Base-by-base conservation (phyloP, 768 basidiomycete genomes). In the Trametes villosa region DNA sequence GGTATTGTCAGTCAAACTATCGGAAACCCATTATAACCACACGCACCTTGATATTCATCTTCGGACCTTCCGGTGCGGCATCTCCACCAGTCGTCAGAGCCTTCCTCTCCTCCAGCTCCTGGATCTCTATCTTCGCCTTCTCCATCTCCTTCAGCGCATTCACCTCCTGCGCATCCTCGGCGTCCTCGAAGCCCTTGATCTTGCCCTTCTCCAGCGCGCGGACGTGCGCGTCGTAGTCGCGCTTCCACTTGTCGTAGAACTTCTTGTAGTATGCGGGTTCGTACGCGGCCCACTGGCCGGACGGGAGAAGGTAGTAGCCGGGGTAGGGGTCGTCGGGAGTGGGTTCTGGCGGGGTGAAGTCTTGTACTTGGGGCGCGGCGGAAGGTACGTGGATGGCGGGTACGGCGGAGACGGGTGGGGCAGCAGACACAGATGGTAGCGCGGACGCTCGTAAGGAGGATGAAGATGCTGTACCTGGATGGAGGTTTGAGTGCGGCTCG, bases 271-370 rank as follows among this genome's bases (percentile, higher is more conserved):
- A 91, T 33, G 70, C 79, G 0, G 83, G 73, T 52, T 94, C 91
- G 68, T 94, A 81, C 0, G 86, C 84, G 26, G 84, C 88, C 86
- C 92, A 96, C 33, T 81, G 73, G 18, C 93, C 93, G 8, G 90
- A 88, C 0, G 93, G 91, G 20, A 89, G 80, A 54, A 88, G 86
- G 66, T 94, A 94, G 76, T 94, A 95, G 7, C 93, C 93, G 0
- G 93, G 93, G 71, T 93, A 92, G 17, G 84, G 83, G 68, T 94
- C 93, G 9, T 79, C 78, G 4, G 84, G 82, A 7, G 86, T 88
- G 1, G 93, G 92, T 53, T 87, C 85, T 1, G 91, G 92, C 0
- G 87, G 84, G 41, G 82, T 78, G 64, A 87, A 92, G 44, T 83
- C 84, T 6, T 87, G 81, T 12, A 94, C 71, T 15, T 72, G 72